Conservation (phyloP, 768 basidiomycete genomes). For the Xerocomellus dryophilus region DNA sequence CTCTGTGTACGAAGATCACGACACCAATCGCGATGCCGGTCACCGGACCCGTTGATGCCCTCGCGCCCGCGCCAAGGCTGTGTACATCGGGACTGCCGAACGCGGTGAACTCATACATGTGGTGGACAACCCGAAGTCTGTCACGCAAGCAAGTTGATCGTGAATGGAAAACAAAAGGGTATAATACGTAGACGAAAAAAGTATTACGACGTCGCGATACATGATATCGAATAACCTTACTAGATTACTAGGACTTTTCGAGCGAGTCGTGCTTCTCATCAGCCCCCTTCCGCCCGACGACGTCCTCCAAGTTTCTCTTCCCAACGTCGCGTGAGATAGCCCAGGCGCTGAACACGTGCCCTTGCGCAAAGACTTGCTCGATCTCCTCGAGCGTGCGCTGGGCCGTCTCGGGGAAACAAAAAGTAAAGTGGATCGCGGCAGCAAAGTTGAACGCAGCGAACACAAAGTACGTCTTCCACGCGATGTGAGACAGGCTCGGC, state of each 20-base stretch:
- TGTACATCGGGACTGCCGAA: too few relatives aligned
- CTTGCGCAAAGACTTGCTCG: slow-evolving; percentile 71
- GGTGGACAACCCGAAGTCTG: too few relatives aligned
- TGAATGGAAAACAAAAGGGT: too few relatives aligned
- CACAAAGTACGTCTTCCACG: slow-evolving; percentile 76
- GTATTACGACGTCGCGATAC: background rate
- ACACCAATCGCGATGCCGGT: too few relatives aligned
- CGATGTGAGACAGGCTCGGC: slow-evolving; percentile 61
- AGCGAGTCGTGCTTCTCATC: slow-evolving; percentile 9
- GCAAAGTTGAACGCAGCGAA: slow-evolving; percentile 77
- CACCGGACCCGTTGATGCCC: too few relatives aligned
- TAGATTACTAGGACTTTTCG: background rate
- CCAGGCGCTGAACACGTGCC: slow-evolving; percentile 72
- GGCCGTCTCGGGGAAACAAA: slow-evolving; percentile 80
- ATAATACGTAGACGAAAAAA: too few relatives aligned
- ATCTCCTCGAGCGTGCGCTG: slow-evolving; percentile 74
- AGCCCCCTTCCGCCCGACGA: slow-evolving; percentile 27
- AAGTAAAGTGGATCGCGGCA: slow-evolving; percentile 66
- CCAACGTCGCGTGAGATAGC: slow-evolving; percentile 59
- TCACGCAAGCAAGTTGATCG: too few relatives aligned
- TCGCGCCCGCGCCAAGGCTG: too few relatives aligned
- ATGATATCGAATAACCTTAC: background rate
- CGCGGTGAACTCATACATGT: too few relatives aligned
- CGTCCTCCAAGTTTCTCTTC: slow-evolving; percentile 55
- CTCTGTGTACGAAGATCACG: too few relatives aligned